Percentiles rank a stretch among this genome's conserved stretches.
phyloP scores from a whole-genome alignment of 192 early-diverging fungal genomes.

The Coemansia sp. region DNA sequence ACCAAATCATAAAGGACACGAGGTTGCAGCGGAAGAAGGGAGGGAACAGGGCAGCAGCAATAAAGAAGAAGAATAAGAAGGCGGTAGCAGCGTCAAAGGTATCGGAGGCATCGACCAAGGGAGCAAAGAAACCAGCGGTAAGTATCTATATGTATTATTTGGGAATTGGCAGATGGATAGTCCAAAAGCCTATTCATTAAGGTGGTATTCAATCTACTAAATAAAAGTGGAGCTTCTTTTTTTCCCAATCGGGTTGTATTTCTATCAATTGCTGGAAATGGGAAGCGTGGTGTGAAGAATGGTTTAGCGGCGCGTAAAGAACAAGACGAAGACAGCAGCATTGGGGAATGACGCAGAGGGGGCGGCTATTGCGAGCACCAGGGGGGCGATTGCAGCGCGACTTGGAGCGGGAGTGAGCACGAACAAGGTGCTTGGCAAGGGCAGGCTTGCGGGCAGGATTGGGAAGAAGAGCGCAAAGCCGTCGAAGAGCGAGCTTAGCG shows the following conservation, averaged over 20 bases:
- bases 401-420: not conserved
- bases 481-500: slow-evolving; percentile 12
- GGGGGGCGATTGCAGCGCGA: slow-evolving; percentile 1
- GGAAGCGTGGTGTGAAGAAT: not conserved
- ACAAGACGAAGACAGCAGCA: slow-evolving; percentile 19
- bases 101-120: not conserved
- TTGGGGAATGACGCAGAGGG: not conserved
- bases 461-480: slow-evolving; percentile 13
- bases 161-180: not conserved
- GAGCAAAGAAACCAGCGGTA: slow-evolving; percentile 15
- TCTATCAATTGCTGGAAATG: not conserved
- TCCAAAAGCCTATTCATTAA: not conserved
- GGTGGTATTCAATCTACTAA: not conserved
- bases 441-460: slow-evolving; percentile 3
- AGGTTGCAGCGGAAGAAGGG: slow-evolving; percentile 8
- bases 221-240: not conserved
- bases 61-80: slow-evolving; percentile 22
- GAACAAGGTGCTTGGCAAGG: slow-evolving; percentile 8
- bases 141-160: not conserved
- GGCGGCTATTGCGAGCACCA: not conserved
- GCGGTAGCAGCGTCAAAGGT: slow-evolving; percentile 1
- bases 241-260: not conserved
- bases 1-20: slow-evolving; percentile 42
- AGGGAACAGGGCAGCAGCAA: not conserved
- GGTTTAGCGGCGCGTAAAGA: slow-evolving; percentile 39